These are phyloP conservation scores for Plasmodium ovale DNA, from an alignment of 169 alveolate genomes.

Conservation along the genomic window DNA sequence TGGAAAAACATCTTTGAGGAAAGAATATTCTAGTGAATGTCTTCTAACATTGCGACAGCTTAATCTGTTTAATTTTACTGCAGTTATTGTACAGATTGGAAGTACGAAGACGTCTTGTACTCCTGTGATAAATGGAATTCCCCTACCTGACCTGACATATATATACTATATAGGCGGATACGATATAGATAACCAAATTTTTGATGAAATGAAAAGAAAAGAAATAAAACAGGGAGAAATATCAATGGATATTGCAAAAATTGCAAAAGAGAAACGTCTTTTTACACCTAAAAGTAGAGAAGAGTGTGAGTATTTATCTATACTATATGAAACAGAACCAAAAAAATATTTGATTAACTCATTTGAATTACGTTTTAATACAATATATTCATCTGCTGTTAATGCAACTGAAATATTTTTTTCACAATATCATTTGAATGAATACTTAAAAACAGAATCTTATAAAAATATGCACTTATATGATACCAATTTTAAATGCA, in stretches of 20 bases:
- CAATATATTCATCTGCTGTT: conserved; percentile 67
- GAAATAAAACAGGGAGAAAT: conserved; percentile 38
- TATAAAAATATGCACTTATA: conserved; percentile 49
- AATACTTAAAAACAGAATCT: conserved; percentile 56
- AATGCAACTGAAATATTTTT: conserved; percentile 72
- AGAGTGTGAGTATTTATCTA: conserved; percentile 66
- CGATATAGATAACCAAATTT: conserved; percentile 74
- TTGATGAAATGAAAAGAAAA: conserved; percentile 62
- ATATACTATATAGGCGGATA: conserved; percentile 71
- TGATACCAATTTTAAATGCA: conserved; percentile 36
- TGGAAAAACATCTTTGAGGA: not conserved
- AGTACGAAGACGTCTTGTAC: conserved; percentile 67
- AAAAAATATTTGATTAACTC: conserved; percentile 52
- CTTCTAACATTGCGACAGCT: conserved; percentile 1
- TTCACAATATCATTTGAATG: conserved; percentile 51
- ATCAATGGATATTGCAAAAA: conserved; percentile 65
- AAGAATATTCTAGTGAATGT: conserved; percentile 40
- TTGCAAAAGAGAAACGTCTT: conserved; percentile 68
- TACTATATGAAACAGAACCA: conserved; percentile 48
- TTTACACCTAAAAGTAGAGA: conserved; percentile 65
- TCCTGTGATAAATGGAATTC: conserved; percentile 72
- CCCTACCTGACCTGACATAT: conserved; percentile 47
- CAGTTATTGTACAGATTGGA: conserved; percentile 54
- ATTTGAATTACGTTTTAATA: conserved; percentile 45
- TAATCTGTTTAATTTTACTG: conserved; percentile 56